Base-by-base conservation (phyloP, 495 filamentous ascomycete species). In the Neurospora terricola region DNA sequence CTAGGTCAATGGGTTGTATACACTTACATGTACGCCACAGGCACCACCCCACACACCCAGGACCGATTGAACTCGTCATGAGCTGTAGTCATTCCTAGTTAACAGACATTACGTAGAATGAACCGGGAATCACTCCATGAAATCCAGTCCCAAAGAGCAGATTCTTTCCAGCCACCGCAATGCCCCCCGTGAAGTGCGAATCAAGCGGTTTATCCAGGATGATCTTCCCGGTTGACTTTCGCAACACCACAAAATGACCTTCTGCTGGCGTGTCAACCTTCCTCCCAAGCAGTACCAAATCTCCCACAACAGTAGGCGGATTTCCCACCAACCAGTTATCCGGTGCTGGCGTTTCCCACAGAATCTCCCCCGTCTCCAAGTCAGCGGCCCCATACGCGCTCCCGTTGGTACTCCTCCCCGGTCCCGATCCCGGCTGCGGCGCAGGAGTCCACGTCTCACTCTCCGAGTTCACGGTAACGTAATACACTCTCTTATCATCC, bases 401-500 rank as follows among this genome's bases (percentile, higher is more conserved):
- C 30, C 76, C 80, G 34, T 76, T 77, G 30, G 77, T 73, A 3
- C 8, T 73, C 37, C 34, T 36, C n/a, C 38, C 23, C 72, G 30
- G 69, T n/a, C 38, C 72, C 72, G 48, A 14, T 5, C 45, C 21
- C 21, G 21, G 21, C 7, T 59, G 48, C 36, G 76, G 73, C 18
- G 75, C 73, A 16, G 77, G 69, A 5, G 80, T 42, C 68, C 73
- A 84, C 1, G 68, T 36, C 36, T 30, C 30, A 8, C 73, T 8
- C 7, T 21, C 66, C 4, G 70, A 71, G 74, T 85, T 84, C 21
- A 78, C 74, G 12, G 48, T 77, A 30, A 75, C 80, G 75, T 81
- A 85, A 72, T 83, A 85, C 3, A 80, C 79, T 4, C 73, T 48
- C 30, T 30, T 70, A 68, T 78, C 75, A 69, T 84, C 83, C 2